Evolutionary conservation across 1,284 basidiomycete genomes (phyloP).

Genomic region (Puccinia hordei): DNA sequence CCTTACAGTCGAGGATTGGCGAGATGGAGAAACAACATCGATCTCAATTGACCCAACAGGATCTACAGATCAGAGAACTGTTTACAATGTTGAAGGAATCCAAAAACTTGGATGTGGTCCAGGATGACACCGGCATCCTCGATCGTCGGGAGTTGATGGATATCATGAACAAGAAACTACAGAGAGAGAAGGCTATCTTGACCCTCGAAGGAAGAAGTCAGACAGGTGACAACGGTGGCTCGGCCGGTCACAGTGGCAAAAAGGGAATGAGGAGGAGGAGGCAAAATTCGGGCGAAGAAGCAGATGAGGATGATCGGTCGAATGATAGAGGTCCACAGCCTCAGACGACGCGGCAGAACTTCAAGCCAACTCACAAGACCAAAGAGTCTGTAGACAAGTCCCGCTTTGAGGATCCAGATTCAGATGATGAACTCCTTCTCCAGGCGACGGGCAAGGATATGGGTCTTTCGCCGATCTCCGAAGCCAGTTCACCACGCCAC

Average conservation of each 20-base stretch:
- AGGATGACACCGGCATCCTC: conserved; percentile 69
- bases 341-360: background rate
- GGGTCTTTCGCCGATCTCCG: conserved; percentile 31
- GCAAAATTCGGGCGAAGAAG: background rate
- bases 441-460: background rate
- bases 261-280: conserved; percentile 1
- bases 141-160: conserved; percentile 76
- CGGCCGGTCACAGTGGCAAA: background rate
- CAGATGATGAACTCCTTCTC: background rate
- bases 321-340: background rate
- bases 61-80: conserved; percentile 87
- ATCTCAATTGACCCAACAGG: conserved; percentile 81
- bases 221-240: conserved; percentile 33
- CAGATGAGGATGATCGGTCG: background rate
- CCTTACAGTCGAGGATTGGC: conserved; percentile 67
- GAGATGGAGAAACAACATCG: conserved; percentile 80
- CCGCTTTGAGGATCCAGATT: conserved; percentile 43
- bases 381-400: conserved; percentile 39
- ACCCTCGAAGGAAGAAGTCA: conserved; percentile 59
- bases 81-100: conserved; percentile 88
- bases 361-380: conserved; percentile 13
- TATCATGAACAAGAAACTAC: conserved; percentile 59
- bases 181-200: conserved; percentile 59
- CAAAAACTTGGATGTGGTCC: conserved; percentile 73
- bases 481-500: conserved; percentile 27